Evolutionary conservation across 352 stramenopile species (phyloP), one percentile per base, ranked within the genome.

Genomic region (Phytophthora sp.): DNA sequence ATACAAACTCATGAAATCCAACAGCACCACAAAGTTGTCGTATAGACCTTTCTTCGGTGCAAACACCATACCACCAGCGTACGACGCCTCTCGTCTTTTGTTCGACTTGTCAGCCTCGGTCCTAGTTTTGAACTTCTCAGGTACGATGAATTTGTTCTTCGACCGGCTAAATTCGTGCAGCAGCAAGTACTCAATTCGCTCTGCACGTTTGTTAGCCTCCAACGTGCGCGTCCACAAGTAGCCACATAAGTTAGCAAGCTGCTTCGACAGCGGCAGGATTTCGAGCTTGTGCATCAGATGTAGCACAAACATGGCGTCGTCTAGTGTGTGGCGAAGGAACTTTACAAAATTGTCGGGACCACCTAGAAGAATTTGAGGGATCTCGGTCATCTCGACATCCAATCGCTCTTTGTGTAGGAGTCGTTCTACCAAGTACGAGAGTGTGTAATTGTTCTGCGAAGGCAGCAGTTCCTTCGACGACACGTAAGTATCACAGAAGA

Each of bases 1-100:
- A 77, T 99, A 99, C 63, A 99, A 86, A 88, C 94, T 99, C 86
- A 99, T 99, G 81, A 99, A 99, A 91, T 99, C 98, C 36, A 99
- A 76, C 44, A 99, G 79, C 51, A 99, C 88, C 57, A 99, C 98
- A 74, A 98, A 99, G 50, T 98, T 98, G 84, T 99, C 98, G 80
- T 99, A 99, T 1, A 99, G 81, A 26, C 98, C 98, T 69, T 98
- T 98, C 84, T 99, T 99, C 2, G 98, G 98, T 42, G 99, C 98
- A 71, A 99, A 95, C 30, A 99, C 98, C 73, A 99, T 95, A 73
- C 98, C 98, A 77, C 98, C 98, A 21, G 90, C 91, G 75, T 99
- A 99, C n/a, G 96, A 98, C 6, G 96, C 92, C 57, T 95, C 85
- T 49, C 85, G 77, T 8, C 75, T 73, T 45, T 84, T 86, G 31